Conservation (phyloP, 129 eudicot species). For the Arctium minus region DNA sequence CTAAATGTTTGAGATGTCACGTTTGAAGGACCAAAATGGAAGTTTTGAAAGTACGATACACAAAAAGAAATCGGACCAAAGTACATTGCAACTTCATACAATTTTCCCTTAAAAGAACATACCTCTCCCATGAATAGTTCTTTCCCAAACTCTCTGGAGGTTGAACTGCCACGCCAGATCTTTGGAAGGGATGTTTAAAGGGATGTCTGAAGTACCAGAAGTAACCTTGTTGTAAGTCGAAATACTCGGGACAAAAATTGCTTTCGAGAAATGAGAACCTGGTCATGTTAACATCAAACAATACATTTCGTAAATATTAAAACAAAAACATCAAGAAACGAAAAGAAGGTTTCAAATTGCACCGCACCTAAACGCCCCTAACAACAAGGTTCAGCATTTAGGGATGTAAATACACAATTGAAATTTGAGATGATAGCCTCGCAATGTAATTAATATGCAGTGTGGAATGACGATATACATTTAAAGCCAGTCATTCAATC, state of each 20-base stretch:
- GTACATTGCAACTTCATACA: too few relatives aligned
- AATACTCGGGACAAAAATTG: constrained; percentile 80
- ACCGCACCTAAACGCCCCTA: too few relatives aligned
- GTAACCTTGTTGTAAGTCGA: constrained; percentile 84
- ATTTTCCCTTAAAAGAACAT: background rate
- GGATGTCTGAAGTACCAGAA: constrained; percentile 61
- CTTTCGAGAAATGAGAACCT: constrained; percentile 75
- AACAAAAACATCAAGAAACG: background rate
- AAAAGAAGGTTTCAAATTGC: background rate
- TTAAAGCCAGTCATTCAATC: too few relatives aligned
- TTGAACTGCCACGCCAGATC: constrained; percentile 84
- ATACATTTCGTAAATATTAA: background rate
- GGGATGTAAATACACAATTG: too few relatives aligned
- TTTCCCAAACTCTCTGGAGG: constrained; percentile 84
- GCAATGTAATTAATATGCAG: too few relatives aligned
- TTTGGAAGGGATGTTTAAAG: constrained; percentile 39
- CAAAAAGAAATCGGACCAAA: too few relatives aligned
- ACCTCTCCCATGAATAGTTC: constrained; percentile 65
- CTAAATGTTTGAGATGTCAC: too few relatives aligned
- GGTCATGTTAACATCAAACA: background rate
- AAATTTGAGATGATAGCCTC: too few relatives aligned
- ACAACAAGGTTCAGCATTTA: too few relatives aligned
- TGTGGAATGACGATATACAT: too few relatives aligned
- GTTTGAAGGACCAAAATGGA: too few relatives aligned
- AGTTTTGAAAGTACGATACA: too few relatives aligned